Conservation (phyloP, 2,329 filamentous ascomycete species). For the Pseudogymnoascus pannorum region DNA sequence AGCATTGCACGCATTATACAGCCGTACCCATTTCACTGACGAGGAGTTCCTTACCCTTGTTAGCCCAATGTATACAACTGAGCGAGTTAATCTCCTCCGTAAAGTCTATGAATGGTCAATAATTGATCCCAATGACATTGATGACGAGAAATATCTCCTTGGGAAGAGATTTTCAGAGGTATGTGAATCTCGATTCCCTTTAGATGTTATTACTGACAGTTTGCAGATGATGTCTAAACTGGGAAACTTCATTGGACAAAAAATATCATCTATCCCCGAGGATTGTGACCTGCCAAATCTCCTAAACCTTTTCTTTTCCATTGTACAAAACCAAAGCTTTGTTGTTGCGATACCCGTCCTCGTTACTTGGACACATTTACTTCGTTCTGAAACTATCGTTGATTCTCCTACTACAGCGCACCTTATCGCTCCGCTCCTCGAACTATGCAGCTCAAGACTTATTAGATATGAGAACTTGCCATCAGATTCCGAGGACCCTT, state of each 20-base stretch:
- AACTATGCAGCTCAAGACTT: conserved; percentile 74
- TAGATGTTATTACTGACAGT: conserved; percentile 4
- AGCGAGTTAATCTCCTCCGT: conserved; percentile 63
- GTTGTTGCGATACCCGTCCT: conserved; percentile 89
- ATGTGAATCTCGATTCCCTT: conserved; percentile 22
- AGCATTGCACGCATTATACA: conserved; percentile 75
- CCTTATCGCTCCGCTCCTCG: conserved; percentile 68
- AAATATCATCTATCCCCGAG: conserved; percentile 58
- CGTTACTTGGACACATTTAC: conserved; percentile 78
- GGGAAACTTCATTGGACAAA: conserved; percentile 75
- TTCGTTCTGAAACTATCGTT: conserved; percentile 64
- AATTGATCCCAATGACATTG: conserved; percentile 72
- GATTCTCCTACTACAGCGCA: conserved; percentile 51
- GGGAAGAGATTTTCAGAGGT: conserved; percentile 93
- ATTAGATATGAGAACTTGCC: conserved; percentile 83
- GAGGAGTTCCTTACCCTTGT: conserved; percentile 73
- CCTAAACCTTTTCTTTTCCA: conserved; percentile 68
- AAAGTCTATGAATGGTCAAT: conserved; percentile 73
- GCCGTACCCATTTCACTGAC: conserved; percentile 64
- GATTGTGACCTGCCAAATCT: conserved; percentile 65
- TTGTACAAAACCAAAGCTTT: conserved; percentile 79
- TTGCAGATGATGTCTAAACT: conserved; percentile 73
- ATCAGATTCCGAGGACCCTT: conserved; percentile 72
- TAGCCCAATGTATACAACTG: conserved; percentile 68
- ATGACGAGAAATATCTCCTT: conserved; percentile 86